These are phyloP conservation scores for Boeremia exigua DNA, from an alignment of 2,329 filamentous ascomycete genomes.

Conservation along the genomic window DNA sequence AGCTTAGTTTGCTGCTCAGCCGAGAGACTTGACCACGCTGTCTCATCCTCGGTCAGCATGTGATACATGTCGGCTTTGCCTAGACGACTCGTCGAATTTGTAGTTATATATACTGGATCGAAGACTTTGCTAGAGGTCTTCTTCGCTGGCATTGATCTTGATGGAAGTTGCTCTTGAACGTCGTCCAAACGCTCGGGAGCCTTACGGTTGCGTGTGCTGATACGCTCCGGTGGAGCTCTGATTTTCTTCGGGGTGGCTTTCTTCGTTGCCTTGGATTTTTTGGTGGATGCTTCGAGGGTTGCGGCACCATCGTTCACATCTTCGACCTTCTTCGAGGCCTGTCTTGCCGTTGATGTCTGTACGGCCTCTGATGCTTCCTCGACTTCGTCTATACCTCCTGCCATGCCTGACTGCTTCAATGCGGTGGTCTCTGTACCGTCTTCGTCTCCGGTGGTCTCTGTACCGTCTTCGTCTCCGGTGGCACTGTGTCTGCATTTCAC, in stretches of 20 bases:
- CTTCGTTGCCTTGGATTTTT: slow-evolving; percentile 14
- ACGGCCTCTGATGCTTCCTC: no score
- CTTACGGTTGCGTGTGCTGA: slow-evolving; percentile 37
- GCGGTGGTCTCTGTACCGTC: not conserved
- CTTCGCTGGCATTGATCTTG: slow-evolving; percentile 16
- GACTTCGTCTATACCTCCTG: not conserved
- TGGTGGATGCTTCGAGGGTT: not conserved
- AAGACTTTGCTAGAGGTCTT: slow-evolving; percentile 31
- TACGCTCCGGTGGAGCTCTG: slow-evolving; percentile 15
- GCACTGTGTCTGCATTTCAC: slow-evolving; percentile 6
- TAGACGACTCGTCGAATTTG: slow-evolving; percentile 38
- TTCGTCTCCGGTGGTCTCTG: not conserved
- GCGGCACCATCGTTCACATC: not conserved
- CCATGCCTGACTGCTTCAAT: not conserved
- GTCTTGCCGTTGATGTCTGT: not conserved
- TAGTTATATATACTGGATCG: slow-evolving; percentile 40
- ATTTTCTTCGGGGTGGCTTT: slow-evolving; percentile 15
- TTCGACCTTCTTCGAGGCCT: no score
- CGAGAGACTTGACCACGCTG: slow-evolving; percentile 39
- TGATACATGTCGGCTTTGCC: slow-evolving; percentile 44
- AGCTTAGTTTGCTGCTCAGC: slow-evolving; percentile 28
- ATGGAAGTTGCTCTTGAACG: slow-evolving; percentile 12
- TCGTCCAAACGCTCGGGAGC: slow-evolving; percentile 33
- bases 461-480: not conserved
- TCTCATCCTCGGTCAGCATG: slow-evolving; percentile 35